Conservation (phyloP, 2,329 filamentous ascomycete genomes). For the Penicillium sclerotiorum region DNA sequence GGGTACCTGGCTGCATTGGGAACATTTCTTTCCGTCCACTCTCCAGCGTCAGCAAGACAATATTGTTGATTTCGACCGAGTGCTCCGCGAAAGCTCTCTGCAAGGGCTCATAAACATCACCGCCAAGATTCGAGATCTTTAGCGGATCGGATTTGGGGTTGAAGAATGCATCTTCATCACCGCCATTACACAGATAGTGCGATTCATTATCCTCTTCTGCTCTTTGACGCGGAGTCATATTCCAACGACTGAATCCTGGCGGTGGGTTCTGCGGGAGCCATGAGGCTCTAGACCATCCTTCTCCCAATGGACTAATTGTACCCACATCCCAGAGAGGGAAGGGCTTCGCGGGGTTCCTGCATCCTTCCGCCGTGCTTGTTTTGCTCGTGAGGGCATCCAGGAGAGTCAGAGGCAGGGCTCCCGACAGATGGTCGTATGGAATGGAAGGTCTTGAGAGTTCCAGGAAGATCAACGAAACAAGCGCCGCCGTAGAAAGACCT, state of each 20-base stretch:
- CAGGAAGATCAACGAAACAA: slow-evolving; percentile 33
- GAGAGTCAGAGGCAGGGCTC: slow-evolving; percentile 39
- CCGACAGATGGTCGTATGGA: slow-evolving; percentile 42
- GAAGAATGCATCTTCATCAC: slow-evolving; percentile 27
- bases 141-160: slow-evolving; percentile 40
- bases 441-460: slow-evolving; percentile 31
- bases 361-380: slow-evolving; percentile 24
- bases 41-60: slow-evolving; percentile 44
- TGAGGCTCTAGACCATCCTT: slow-evolving; percentile 28
- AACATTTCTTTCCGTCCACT: slow-evolving; percentile 46
- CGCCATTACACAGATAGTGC: slow-evolving; percentile 17
- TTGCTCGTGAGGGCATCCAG: slow-evolving; percentile 33
- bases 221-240: slow-evolving; percentile 17
- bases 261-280: slow-evolving; percentile 36
- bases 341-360: slow-evolving; percentile 23
- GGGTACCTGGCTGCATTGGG: slow-evolving; percentile 39
- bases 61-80: slow-evolving; percentile 41
- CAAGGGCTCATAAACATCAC: slow-evolving; percentile 34
- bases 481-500: slow-evolving; percentile 18
- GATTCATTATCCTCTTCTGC: slow-evolving; percentile 20
- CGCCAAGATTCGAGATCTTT: slow-evolving; percentile 40
- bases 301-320: slow-evolving; percentile 8
- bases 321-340: slow-evolving; percentile 29
- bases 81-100: slow-evolving; percentile 31
- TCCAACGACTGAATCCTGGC: slow-evolving; percentile 37